Conservation (phyloP, 306 rosid species). For the Trifolium fragiferum region DNA sequence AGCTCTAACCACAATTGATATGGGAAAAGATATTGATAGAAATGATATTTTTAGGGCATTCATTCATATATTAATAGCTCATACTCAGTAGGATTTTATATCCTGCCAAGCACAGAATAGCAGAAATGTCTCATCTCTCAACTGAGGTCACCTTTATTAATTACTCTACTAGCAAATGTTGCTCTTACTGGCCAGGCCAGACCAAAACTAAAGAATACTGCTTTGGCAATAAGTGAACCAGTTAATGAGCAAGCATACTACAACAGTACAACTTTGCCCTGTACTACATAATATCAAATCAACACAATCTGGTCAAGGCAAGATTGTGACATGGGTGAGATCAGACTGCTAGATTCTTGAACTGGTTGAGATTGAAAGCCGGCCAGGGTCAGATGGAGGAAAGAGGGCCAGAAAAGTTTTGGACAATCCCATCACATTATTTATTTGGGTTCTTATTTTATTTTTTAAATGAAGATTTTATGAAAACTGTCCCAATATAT, state of each 20-base stretch:
- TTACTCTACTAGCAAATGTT: background rate
- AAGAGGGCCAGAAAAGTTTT: background rate
- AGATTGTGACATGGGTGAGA: constrained; percentile 19
- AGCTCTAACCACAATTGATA: background rate
- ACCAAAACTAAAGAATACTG: background rate
- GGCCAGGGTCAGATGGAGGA: background rate
- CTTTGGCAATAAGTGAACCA: background rate
- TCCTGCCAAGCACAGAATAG: background rate
- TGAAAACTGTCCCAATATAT: constrained; percentile 5
- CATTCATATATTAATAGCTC: background rate
- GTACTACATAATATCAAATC: constrained; percentile 7
- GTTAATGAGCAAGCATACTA: constrained; percentile 1
- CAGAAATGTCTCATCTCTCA: background rate
- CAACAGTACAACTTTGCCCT: background rate
- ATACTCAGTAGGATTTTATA: background rate
- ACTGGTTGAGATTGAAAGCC: background rate
- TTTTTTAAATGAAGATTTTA: background rate
- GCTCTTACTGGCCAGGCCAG: background rate
- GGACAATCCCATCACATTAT: constrained; percentile 15
- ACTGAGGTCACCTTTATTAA: background rate
- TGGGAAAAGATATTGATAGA: background rate
- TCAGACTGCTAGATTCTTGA: constrained; percentile 13
- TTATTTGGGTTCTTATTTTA: constrained; percentile 16
- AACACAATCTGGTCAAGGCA: constrained; percentile 25
- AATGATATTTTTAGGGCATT: background rate